These are phyloP conservation scores for Malassezia nana DNA, from an alignment of 1,284 basidiomycete genomes.

Conservation along the genomic window DNA sequence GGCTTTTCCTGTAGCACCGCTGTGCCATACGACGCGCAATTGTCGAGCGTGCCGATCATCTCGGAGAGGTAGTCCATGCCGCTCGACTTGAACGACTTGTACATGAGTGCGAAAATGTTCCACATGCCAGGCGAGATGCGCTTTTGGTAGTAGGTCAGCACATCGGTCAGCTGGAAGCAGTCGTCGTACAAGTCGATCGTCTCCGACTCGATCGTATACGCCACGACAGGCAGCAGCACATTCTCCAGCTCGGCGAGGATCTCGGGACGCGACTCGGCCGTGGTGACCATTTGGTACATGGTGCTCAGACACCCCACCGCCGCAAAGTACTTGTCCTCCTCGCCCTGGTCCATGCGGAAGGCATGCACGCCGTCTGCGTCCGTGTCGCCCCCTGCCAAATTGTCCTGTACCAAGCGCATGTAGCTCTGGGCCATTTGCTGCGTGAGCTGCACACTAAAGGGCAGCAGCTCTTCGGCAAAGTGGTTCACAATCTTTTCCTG, in stretches of 20 bases:
- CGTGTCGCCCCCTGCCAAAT: constrained; percentile 52
- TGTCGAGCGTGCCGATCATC: constrained; percentile 79
- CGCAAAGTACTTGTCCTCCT: constrained; percentile 50
- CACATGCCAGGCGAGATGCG: constrained; percentile 71
- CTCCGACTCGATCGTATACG: constrained; percentile 57
- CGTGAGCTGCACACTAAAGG: constrained; percentile 73
- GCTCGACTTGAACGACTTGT: constrained; percentile 70
- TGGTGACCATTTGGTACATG: constrained; percentile 53
- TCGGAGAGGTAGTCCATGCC: constrained; percentile 70
- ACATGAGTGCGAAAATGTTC: constrained; percentile 73
- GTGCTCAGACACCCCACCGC: constrained; percentile 64
- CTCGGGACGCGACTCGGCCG: constrained; percentile 65
- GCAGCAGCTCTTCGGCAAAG: constrained; percentile 72
- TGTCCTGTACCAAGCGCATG: constrained; percentile 53
- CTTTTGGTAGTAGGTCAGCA: constrained; percentile 70
- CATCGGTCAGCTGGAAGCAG: constrained; percentile 75
- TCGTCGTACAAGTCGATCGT: constrained; percentile 66
- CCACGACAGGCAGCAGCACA: constrained; percentile 67
- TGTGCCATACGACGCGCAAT: constrained; percentile 74
- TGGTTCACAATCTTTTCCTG: constrained; percentile 75
- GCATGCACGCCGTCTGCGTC: constrained; percentile 51
- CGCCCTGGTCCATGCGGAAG: constrained; percentile 64
- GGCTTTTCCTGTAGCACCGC: constrained; percentile 63
- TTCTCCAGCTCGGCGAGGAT: constrained; percentile 71
- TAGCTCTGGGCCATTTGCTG: constrained; percentile 56